Conservation (phyloP, 148 eudicot genomes). For the Agrostemma githago region DNA sequence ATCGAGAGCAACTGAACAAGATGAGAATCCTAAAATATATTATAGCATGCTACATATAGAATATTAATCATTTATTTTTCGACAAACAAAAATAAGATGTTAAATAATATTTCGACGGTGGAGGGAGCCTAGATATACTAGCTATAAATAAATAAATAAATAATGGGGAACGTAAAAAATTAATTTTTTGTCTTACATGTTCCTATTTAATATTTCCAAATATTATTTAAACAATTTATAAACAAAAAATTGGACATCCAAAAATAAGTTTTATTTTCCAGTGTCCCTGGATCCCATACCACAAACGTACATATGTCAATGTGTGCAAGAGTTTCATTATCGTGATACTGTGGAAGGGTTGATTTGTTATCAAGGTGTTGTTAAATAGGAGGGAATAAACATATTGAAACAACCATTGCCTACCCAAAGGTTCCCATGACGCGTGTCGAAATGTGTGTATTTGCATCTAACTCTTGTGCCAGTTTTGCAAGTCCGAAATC, state of each 20-base stretch:
- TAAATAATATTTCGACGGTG: not conserved
- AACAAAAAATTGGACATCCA: not conserved
- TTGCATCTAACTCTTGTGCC: slow-evolving; percentile 43
- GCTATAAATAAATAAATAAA: not conserved
- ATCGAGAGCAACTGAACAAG: too few relatives aligned
- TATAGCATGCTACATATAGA: too few relatives aligned
- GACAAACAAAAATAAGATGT: not conserved
- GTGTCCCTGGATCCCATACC: not conserved
- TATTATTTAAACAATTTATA: too few relatives aligned
- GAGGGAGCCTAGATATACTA: not conserved
- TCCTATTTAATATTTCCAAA: not conserved
- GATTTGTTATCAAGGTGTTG: not conserved
- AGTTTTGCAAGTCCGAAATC: slow-evolving; percentile 51
- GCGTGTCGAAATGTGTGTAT: slow-evolving; percentile 48
- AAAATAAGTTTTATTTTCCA: too few relatives aligned
- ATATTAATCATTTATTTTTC: too few relatives aligned
- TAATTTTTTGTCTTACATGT: too few relatives aligned
- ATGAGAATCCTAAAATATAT: too few relatives aligned
- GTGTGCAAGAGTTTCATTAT: not conserved
- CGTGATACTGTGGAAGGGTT: not conserved
- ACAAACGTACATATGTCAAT: not conserved
- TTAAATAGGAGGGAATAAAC: slow-evolving; percentile 5
- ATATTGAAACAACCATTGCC: not conserved
- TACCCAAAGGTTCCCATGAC: slow-evolving; percentile 59
- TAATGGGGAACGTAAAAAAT: not conserved